phyloP scores from a whole-genome alignment of 352 stramenopile species.

The Globisporangium uncinulatum region DNA sequence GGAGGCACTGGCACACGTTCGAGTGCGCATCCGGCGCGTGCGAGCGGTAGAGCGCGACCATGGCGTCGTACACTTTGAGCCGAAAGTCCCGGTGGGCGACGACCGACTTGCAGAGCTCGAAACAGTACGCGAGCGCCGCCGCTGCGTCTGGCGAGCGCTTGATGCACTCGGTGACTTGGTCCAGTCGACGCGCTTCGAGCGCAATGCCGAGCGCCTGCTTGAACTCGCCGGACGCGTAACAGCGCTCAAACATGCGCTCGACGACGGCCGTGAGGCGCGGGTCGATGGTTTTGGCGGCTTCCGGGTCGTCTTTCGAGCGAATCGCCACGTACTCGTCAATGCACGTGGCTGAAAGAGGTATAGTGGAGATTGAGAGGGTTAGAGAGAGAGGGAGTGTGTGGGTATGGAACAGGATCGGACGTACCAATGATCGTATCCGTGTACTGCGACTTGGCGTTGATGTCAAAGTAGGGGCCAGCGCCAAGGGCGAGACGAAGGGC shows the following conservation, averaged over 20 bases:
- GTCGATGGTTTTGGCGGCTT: conserved; percentile 75
- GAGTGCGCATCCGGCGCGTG: conserved; percentile 65
- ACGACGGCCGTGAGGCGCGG: conserved; percentile 94
- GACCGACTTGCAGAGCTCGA: conserved; percentile 91
- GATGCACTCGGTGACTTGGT: conserved; percentile 92
- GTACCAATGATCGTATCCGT: conserved; percentile 95
- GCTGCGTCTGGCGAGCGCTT: conserved; percentile 65
- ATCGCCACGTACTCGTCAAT: conserved; percentile 97
- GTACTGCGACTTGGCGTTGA: conserved; percentile 92
- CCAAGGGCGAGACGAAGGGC: conserved; percentile 93
- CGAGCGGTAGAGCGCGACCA: conserved; percentile 82
- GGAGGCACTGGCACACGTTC: conserved; percentile 81
- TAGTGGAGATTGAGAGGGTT: conserved; percentile 3
- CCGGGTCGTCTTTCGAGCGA: conserved; percentile 67
- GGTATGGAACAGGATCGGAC: no score
- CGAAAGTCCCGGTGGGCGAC: conserved; percentile 93
- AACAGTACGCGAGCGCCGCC: conserved; percentile 88
- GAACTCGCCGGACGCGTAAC: conserved; percentile 92
- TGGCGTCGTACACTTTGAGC: conserved; percentile 90
- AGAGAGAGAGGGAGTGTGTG: neutral
- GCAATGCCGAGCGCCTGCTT: conserved; percentile 97
- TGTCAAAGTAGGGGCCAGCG: conserved; percentile 94
- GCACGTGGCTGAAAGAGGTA: conserved; percentile 63
- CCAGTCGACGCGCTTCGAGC: conserved; percentile 91
- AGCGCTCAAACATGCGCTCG: conserved; percentile 97